These are phyloP conservation scores for Hypoxylon lenormandii DNA, from an alignment of 495 filamentous ascomycete species.

Conservation along the genomic window DNA sequence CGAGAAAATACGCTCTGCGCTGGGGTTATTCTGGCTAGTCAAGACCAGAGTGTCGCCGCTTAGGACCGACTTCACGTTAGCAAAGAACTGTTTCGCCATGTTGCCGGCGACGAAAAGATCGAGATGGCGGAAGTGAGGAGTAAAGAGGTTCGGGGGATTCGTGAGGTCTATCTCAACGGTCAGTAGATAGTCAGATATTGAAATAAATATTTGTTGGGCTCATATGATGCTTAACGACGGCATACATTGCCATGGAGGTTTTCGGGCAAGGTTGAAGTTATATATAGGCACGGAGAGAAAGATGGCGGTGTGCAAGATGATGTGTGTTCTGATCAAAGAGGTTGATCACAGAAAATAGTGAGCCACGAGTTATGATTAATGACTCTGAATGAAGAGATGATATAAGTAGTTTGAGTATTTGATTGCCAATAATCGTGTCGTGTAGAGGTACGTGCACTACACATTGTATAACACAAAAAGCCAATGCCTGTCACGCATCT, in stretches of 20 bases:
- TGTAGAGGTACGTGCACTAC: conserved; percentile 1
- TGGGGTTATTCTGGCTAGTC: conserved; percentile 76
- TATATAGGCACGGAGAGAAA: conserved; percentile 4
- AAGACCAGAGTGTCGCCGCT: conserved; percentile 93
- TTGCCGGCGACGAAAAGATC: conserved; percentile 36
- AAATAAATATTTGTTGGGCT: background rate
- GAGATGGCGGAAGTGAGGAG: conserved; percentile 2
- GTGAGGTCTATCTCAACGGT: conserved; percentile 22
- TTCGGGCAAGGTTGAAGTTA: background rate
- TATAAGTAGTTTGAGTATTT: background rate
- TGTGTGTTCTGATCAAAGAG: background rate
- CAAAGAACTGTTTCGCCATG: conserved; percentile 64
- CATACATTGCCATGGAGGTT: background rate
- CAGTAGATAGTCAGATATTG: conserved; percentile 10
- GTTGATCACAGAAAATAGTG: background rate
- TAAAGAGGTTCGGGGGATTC: conserved; percentile 39
- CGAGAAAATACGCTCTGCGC: conserved; percentile 83
- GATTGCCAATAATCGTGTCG: conserved; percentile 10
- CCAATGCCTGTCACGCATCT: background rate
- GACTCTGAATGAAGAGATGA: background rate
- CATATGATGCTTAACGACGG: background rate
- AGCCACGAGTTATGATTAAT: background rate
- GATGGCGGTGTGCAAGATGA: conserved; percentile 5
- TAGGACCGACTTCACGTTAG: conserved; percentile 90
- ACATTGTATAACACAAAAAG: conserved; percentile 10